Conservation (phyloP, 306 rosid genomes). For the Mimosa bimucronata region DNA sequence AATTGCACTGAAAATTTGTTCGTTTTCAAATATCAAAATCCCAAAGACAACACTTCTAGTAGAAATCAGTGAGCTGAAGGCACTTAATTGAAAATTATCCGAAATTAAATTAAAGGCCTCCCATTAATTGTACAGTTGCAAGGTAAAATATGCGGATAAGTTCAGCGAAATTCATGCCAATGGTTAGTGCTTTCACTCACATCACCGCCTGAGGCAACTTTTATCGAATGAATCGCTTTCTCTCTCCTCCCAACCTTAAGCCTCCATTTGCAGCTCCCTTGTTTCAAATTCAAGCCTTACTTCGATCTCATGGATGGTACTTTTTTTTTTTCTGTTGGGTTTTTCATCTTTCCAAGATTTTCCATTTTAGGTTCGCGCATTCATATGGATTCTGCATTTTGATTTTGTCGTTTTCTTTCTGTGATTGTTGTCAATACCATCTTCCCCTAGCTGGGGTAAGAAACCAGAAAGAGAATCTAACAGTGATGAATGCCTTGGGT, state of each 20-base stretch:
- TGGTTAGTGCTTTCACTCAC: neutral
- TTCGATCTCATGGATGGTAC: constrained; percentile 10
- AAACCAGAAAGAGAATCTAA: neutral
- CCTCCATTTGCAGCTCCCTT: neutral
- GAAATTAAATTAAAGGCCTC: too few relatives aligned
- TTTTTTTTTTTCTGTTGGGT: neutral
- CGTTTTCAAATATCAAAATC: too few relatives aligned
- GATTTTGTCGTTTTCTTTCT: neutral
- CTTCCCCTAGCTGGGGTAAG: neutral
- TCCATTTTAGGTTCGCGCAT: neutral
- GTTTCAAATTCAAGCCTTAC: constrained; percentile 11
- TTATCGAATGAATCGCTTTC: constrained; percentile 12
- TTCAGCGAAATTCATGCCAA: neutral
- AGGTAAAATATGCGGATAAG: too few relatives aligned
- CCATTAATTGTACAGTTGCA: too few relatives aligned
- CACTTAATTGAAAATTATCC: too few relatives aligned
- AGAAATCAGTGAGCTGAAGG: too few relatives aligned
- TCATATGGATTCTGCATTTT: neutral
- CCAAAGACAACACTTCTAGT: too few relatives aligned
- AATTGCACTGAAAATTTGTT: too few relatives aligned
- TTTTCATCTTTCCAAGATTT: neutral
- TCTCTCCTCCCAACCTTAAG: neutral
- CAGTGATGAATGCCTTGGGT: neutral
- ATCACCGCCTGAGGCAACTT: neutral
- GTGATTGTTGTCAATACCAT: neutral